phyloP scores from a whole-genome alignment of 495 filamentous ascomycete species.

The Penicillium nucicola region DNA sequence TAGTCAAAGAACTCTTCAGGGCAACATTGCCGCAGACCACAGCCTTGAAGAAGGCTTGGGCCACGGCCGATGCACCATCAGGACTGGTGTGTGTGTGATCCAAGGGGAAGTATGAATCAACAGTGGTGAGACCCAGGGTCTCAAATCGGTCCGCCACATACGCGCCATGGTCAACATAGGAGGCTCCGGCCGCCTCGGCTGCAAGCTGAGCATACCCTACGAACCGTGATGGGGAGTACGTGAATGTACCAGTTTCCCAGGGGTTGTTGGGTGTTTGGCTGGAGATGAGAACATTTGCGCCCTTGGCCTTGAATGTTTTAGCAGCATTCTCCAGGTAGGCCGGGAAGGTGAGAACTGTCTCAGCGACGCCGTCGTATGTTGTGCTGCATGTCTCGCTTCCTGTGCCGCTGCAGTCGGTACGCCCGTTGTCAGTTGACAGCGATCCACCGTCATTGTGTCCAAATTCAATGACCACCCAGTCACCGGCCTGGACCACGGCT shows the following conservation, averaged over 20 bases:
- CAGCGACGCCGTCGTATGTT: conserved; percentile 45
- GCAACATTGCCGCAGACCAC: conserved; percentile 41
- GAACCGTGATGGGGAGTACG: conserved; percentile 45
- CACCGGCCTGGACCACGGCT: conserved; percentile 41
- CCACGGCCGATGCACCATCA: conserved; percentile 54
- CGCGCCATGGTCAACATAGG: conserved; percentile 61
- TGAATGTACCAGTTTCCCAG: conserved; percentile 55
- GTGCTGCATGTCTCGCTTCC: conserved; percentile 54
- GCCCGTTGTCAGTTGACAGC: conserved; percentile 56
- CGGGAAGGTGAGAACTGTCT: conserved; percentile 56
- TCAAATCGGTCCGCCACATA: conserved; percentile 53
- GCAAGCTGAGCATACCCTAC: conserved; percentile 55
- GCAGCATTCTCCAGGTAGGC: conserved; percentile 57
- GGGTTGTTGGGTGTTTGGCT: conserved; percentile 61
- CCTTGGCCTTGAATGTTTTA: conserved; percentile 50
- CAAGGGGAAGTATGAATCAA: conserved; percentile 51
- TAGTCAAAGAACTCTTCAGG: conserved; percentile 31
- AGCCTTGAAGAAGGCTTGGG: conserved; percentile 61
- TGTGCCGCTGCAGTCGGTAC: conserved; percentile 54
- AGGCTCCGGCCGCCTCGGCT: conserved; percentile 39
- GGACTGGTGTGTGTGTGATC: conserved; percentile 67
- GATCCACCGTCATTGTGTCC: conserved; percentile 66
- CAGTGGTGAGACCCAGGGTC: conserved; percentile 41
- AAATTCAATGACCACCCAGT: conserved; percentile 62
- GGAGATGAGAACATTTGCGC: conserved; percentile 60